phyloP scores from a whole-genome alignment of 768 basidiomycete species.

The Russula sp. region DNA sequence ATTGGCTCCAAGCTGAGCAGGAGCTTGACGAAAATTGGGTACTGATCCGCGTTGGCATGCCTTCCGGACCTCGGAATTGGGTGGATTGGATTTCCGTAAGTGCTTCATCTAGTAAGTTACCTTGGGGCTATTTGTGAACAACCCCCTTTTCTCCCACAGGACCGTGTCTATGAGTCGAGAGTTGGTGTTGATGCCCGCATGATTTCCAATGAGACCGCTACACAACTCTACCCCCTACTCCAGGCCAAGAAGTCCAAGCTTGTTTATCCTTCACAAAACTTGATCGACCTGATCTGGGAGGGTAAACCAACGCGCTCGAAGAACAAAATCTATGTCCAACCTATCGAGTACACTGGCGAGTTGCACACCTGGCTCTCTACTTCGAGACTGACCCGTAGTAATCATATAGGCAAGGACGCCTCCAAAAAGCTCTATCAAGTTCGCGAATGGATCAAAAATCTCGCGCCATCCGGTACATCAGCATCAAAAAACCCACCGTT shows the following conservation, averaged over 20 bases:
- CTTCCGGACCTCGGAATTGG: constrained; percentile 62
- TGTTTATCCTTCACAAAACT: constrained; percentile 75
- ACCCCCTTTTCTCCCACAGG: constrained; percentile 27
- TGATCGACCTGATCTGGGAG: constrained; percentile 78
- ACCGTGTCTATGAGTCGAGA: constrained; percentile 38
- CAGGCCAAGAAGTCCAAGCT: constrained; percentile 53
- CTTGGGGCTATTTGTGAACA: neutral
- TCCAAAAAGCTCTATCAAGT: constrained; percentile 63
- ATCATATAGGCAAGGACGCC: constrained; percentile 49
- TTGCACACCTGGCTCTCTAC: constrained; percentile 2
- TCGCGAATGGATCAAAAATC: constrained; percentile 59
- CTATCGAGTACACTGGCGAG: constrained; percentile 62
- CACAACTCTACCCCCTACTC: constrained; percentile 52
- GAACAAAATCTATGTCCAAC: constrained; percentile 60
- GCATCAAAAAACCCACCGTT: constrained; percentile 60
- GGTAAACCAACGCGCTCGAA: constrained; percentile 66
- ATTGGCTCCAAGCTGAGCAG: constrained; percentile 71
- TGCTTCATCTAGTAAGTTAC: neutral
- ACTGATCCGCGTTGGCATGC: constrained; percentile 50
- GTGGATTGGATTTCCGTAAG: constrained; percentile 55
- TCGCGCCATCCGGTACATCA: constrained; percentile 52
- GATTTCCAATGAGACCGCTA: constrained; percentile 68
- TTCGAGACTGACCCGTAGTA: neutral
- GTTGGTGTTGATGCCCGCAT: constrained; percentile 85
- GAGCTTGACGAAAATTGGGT: constrained; percentile 76